Evolutionary conservation across 768 basidiomycete genomes (phyloP).

Genomic region (Lactarius hatsudake): DNA sequence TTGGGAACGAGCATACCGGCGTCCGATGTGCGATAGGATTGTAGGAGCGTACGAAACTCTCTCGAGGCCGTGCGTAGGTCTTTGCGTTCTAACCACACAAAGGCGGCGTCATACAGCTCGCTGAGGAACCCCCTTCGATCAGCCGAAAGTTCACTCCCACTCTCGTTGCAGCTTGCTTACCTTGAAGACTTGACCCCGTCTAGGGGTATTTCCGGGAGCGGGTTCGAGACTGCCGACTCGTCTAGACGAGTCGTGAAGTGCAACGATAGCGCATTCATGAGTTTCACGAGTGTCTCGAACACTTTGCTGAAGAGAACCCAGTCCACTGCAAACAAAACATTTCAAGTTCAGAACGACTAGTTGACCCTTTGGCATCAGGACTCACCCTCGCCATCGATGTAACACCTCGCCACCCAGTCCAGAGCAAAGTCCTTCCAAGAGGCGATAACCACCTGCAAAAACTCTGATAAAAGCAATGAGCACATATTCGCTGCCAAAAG

Average conservation of each 20-base stretch:
- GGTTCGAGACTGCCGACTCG: conserved; percentile 24
- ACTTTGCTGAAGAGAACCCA: conserved; percentile 53
- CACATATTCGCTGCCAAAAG: neutral
- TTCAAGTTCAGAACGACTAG: neutral
- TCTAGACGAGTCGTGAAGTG: conserved; percentile 35
- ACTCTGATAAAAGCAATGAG: conserved; percentile 2
- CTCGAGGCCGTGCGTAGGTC: conserved; percentile 17
- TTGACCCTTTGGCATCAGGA: neutral
- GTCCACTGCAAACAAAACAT: conserved; percentile 41
- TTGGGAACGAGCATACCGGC: conserved; percentile 10
- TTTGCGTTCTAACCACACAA: conserved; percentile 24
- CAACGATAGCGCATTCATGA: conserved; percentile 42
- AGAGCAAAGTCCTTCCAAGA: conserved; percentile 23
- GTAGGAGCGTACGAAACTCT: conserved; percentile 16
- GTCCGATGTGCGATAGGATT: conserved; percentile 16
- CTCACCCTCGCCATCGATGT: conserved; percentile 48
- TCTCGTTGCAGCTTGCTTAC: conserved; percentile 12
- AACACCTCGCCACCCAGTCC: conserved; percentile 28
- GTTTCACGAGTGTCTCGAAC: conserved; percentile 39
- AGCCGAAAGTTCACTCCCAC: neutral
- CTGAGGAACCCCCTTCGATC: conserved; percentile 1
- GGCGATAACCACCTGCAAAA: conserved; percentile 11
- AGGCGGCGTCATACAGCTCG: conserved; percentile 15
- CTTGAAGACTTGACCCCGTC: conserved; percentile 18
- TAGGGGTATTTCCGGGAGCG: conserved; percentile 22